Percentiles rank a stretch among this genome's conserved stretches.
These are phyloP conservation scores for Leccinum subgranulosum DNA, from an alignment of 768 basidiomycete species.

Conservation along the genomic window DNA sequence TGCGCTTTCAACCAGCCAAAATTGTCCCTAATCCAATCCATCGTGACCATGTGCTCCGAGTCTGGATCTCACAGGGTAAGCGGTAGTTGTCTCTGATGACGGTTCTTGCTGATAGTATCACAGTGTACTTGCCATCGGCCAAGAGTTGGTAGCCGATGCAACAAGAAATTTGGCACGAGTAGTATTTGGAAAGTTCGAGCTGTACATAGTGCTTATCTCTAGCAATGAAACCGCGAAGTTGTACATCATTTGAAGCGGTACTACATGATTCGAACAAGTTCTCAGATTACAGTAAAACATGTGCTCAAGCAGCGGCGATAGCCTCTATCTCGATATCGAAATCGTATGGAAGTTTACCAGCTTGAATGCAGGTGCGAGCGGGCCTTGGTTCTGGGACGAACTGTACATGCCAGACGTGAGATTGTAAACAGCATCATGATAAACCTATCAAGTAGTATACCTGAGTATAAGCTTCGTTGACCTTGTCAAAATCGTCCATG, in stretches of 20 bases:
- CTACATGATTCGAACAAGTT: background rate
- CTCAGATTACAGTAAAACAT: background rate
- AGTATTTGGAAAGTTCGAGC: constrained; percentile 24
- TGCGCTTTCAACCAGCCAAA: background rate
- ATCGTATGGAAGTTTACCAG: constrained; percentile 61
- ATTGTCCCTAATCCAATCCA: background rate
- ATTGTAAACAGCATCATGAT: background rate
- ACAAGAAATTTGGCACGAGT: constrained; percentile 30
- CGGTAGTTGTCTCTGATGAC: background rate
- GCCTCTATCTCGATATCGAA: constrained; percentile 75
- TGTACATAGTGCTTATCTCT: constrained; percentile 2
- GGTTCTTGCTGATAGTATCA: constrained; percentile 11
- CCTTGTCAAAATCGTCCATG: constrained; percentile 53
- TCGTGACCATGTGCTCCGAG: background rate
- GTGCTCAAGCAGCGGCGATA: constrained; percentile 42
- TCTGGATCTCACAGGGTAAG: constrained; percentile 21
- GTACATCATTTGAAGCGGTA: background rate
- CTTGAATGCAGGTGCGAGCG: constrained; percentile 74
- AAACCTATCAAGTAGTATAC: constrained; percentile 27
- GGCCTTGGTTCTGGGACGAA: constrained; percentile 59
- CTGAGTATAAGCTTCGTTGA: constrained; percentile 59
- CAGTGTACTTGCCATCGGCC: constrained; percentile 38
- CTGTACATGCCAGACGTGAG: constrained; percentile 22
- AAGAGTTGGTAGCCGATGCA: constrained; percentile 38
- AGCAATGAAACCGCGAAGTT: background rate